These are phyloP conservation scores for Rutstroemia sp. DNA, from an alignment of 2,329 filamentous ascomycete species.

Conservation along the genomic window DNA sequence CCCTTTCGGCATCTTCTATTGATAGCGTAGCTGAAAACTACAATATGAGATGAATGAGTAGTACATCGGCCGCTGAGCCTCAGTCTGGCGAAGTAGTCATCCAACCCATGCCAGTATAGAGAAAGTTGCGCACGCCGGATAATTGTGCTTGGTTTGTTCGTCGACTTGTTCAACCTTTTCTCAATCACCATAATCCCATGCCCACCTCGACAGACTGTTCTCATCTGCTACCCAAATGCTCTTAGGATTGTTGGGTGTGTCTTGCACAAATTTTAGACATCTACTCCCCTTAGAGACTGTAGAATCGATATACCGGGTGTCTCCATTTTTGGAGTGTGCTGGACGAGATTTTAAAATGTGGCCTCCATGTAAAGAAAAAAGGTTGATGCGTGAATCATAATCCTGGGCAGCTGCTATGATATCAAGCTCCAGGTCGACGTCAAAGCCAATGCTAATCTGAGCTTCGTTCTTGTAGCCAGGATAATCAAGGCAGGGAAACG, in stretches of 20 bases:
- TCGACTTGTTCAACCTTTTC: too few species aligned
- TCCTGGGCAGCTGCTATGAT: constrained; percentile 46
- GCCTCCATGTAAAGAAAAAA: constrained; percentile 24
- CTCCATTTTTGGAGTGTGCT: neutral
- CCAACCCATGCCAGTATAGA: too few species aligned
- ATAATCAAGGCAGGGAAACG: constrained; percentile 40
- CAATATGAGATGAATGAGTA: too few species aligned
- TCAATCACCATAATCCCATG: neutral
- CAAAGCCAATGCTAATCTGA: constrained; percentile 43
- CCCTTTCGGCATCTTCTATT: too few species aligned
- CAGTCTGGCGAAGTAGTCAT: too few species aligned
- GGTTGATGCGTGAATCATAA: constrained; percentile 12
- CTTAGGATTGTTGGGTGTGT: constrained; percentile 14
- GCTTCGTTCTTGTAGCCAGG: constrained; percentile 43
- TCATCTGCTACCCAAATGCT: constrained; percentile 14
- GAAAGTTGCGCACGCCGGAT: too few species aligned
- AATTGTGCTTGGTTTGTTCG: too few species aligned
- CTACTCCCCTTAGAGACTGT: constrained; percentile 1
- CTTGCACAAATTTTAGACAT: constrained; percentile 19
- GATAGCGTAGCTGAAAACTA: too few species aligned
- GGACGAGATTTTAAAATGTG: constrained; percentile 9
- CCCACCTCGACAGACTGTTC: neutral
- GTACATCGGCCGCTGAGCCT: too few species aligned
- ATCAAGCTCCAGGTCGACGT: constrained; percentile 39
- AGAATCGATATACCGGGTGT: neutral